Evolutionary conservation across 768 basidiomycete species (phyloP).

Genomic region (Psilocybe cyanescens): DNA sequence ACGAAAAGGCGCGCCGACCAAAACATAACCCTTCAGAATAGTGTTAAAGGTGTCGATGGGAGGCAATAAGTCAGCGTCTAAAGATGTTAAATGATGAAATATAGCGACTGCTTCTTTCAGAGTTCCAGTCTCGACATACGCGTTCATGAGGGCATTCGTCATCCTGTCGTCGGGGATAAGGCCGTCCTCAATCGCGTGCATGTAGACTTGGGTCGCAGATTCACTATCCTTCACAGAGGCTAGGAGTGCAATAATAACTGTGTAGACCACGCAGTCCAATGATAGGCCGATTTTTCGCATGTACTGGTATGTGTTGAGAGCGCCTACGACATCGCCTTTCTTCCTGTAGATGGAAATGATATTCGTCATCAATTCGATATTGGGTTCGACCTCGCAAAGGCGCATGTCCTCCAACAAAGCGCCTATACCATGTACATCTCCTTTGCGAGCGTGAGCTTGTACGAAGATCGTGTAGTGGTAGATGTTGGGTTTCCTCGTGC

Average conservation of each 20-base stretch:
- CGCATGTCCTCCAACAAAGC: constrained; percentile 51
- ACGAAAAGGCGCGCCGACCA: constrained; percentile 76
- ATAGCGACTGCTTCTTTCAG: constrained; percentile 77
- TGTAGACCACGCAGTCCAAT: constrained; percentile 62
- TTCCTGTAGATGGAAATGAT: constrained; percentile 61
- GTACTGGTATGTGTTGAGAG: constrained; percentile 54
- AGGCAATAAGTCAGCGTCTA: constrained; percentile 39
- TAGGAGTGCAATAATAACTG: constrained; percentile 67
- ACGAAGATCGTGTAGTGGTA: constrained; percentile 62
- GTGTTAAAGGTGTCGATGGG: constrained; percentile 73
- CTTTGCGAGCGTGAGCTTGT: constrained; percentile 51
- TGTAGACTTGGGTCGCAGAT: constrained; percentile 69
- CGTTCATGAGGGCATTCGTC: constrained; percentile 78
- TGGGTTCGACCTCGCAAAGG: constrained; percentile 52
- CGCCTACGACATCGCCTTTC: constrained; percentile 56
- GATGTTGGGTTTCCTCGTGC: constrained; percentile 42
- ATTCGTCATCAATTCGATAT: constrained; percentile 59
- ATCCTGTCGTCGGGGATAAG: constrained; percentile 66
- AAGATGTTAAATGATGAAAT: constrained; percentile 61
- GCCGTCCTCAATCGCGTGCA: constrained; percentile 63
- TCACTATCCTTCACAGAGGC: constrained; percentile 62
- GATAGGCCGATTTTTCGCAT: constrained; percentile 57
- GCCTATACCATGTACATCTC: constrained; percentile 52
- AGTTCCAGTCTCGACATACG: constrained; percentile 78
- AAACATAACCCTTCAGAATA: constrained; percentile 82